Percentiles rank a stretch among this genome's conserved stretches.
phyloP scores from a whole-genome alignment of 2,329 filamentous ascomycete genomes.

The Xylariaceae sp. region DNA sequence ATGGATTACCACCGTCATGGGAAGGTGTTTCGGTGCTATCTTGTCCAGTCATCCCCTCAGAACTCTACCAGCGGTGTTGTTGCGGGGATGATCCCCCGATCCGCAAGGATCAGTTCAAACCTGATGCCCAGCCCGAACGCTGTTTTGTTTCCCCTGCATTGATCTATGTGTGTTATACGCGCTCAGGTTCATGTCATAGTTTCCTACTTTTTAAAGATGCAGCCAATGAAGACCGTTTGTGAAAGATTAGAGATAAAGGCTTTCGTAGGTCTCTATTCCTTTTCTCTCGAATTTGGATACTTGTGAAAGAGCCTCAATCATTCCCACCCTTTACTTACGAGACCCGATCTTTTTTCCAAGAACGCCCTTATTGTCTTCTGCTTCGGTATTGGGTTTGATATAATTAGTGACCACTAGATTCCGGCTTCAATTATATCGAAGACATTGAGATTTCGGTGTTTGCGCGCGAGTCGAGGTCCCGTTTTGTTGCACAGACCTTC shows the following conservation, averaged over 20 bases:
- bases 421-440: too few relatives aligned
- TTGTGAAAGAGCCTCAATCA: slow-evolving; percentile 19
- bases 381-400: too few relatives aligned
- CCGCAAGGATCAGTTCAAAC: slow-evolving; percentile 10
- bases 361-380: too few relatives aligned
- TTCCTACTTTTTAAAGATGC: slow-evolving; percentile 13
- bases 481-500: slow-evolving; percentile 25
- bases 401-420: too few relatives aligned
- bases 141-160: slow-evolving; percentile 24
- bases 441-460: too few relatives aligned
- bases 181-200: slow-evolving; percentile 15
- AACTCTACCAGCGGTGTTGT: slow-evolving; percentile 8
- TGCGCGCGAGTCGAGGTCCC: slow-evolving; percentile 18
- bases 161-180: slow-evolving; percentile 7
- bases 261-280: slow-evolving; percentile 11
- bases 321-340: not conserved
- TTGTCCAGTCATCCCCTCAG: slow-evolving; percentile 12
- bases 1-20: not conserved
- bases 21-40: not conserved
- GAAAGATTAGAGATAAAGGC: slow-evolving; percentile 8
- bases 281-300: not conserved
- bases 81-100: slow-evolving; percentile 19
- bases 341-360: too few relatives aligned
- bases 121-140: slow-evolving; percentile 6
- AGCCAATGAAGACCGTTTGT: slow-evolving; percentile 11